Percentiles rank a stretch among this genome's conserved stretches.
Evolutionary conservation across 2,329 filamentous ascomycete genomes (phyloP).

Genomic region (Xylaria digitata): DNA sequence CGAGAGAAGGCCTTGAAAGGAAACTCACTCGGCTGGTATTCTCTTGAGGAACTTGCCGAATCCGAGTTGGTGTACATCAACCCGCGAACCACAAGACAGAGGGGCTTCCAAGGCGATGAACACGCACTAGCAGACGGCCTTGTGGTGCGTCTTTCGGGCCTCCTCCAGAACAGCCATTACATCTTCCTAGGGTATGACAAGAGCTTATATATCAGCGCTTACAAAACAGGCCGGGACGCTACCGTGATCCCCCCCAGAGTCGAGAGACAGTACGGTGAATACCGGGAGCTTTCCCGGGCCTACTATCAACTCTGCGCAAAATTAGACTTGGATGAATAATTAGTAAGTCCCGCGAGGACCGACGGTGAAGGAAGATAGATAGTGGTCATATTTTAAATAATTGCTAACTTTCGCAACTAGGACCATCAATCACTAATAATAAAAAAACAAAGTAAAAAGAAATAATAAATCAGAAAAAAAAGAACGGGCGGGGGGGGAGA

Average conservation of each 20-base stretch:
- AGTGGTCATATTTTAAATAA: too few relatives aligned
- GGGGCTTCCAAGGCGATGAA: slow-evolving; percentile 10
- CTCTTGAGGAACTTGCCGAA: background rate
- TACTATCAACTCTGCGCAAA: slow-evolving; percentile 25
- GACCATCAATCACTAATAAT: too few relatives aligned
- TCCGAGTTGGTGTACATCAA: slow-evolving; percentile 21
- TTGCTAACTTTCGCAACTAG: too few relatives aligned
- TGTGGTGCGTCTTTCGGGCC: slow-evolving; percentile 20
- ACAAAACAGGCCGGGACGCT: background rate
- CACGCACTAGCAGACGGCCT: background rate
- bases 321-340: too few relatives aligned
- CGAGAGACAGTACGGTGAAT: background rate
- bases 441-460: too few relatives aligned
- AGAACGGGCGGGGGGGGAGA: background rate
- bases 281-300: background rate
- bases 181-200: slow-evolving; percentile 26
- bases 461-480: background rate
- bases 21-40: background rate
- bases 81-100: background rate
- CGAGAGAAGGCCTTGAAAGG: too few relatives aligned
- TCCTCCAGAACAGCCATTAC: background rate
- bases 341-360: too few relatives aligned
- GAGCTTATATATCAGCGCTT: background rate
- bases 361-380: too few relatives aligned
- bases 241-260: rapidly evolving